Percentiles rank a stretch among this genome's conserved stretches.
These are phyloP conservation scores for Pestalotiopsis fici DNA, from an alignment of 2,329 filamentous ascomycete species.

Conservation along the genomic window DNA sequence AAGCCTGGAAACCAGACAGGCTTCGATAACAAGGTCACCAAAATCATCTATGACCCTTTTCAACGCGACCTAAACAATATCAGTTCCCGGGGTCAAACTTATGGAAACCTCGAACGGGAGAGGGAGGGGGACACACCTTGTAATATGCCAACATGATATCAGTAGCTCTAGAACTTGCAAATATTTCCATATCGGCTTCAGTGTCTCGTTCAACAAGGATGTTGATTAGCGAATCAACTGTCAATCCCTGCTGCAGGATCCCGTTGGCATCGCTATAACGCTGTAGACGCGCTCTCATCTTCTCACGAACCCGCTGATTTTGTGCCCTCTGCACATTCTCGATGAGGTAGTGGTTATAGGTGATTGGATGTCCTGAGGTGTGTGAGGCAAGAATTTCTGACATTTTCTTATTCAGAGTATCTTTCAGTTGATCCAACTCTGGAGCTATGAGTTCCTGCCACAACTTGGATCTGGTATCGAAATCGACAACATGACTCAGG, in stretches of 20 bases:
- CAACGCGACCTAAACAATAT: constrained; percentile 22
- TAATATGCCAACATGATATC: constrained; percentile 13
- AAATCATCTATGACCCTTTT: constrained; percentile 27
- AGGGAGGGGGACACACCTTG: constrained; percentile 19
- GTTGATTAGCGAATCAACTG: background rate
- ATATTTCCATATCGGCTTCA: constrained; percentile 9
- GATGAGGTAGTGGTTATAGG: constrained; percentile 38
- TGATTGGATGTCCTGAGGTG: constrained; percentile 34
- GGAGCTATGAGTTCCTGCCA: constrained; percentile 18
- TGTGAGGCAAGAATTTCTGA: constrained; percentile 27
- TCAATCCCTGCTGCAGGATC: background rate
- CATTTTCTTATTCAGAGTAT: constrained; percentile 21
- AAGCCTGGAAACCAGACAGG: constrained; percentile 21
- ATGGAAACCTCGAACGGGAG: too few species aligned
- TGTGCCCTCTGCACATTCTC: constrained; percentile 32
- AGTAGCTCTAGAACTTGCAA: background rate
- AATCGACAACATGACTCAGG: constrained; percentile 20
- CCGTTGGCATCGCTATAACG: background rate
- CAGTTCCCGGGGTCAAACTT: background rate
- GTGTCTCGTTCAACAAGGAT: background rate
- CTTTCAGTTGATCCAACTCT: constrained; percentile 20
- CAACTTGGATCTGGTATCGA: constrained; percentile 22
- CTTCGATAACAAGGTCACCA: constrained; percentile 22
- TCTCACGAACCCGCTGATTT: constrained; percentile 11
- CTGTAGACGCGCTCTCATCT: background rate